Percentiles rank a stretch among this genome's conserved stretches.
These are phyloP conservation scores for Boletus pseudo-olivaceus DNA, from an alignment of 768 basidiomycete species.

Conservation along the genomic window DNA sequence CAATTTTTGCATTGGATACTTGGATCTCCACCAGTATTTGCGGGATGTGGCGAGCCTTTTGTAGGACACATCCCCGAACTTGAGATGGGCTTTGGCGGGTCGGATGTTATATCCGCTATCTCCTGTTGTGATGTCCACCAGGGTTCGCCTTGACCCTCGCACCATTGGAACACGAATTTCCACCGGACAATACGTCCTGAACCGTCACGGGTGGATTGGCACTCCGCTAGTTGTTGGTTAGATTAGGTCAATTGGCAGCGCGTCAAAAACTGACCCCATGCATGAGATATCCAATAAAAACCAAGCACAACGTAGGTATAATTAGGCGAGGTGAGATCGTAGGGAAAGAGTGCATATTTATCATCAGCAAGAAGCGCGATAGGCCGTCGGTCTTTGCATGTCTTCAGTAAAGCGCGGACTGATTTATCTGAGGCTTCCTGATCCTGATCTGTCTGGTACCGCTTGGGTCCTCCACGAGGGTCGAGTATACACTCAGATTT, in stretches of 20 bases:
- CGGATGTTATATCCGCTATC: not conserved
- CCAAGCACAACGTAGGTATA: constrained; percentile 51
- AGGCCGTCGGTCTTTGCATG: constrained; percentile 50
- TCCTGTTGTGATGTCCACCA: constrained; percentile 41
- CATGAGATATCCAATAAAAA: constrained; percentile 68
- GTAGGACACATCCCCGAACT: not conserved
- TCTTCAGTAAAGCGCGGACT: constrained; percentile 63
- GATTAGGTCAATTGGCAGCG: not conserved
- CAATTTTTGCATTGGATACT: constrained; percentile 42
- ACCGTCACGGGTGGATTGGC: constrained; percentile 47
- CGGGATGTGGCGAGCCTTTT: not conserved
- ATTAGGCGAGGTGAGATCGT: constrained; percentile 48
- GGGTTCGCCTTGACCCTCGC: constrained; percentile 59
- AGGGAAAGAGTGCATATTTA: constrained; percentile 71
- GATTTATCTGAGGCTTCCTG: constrained; percentile 69
- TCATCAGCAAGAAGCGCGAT: constrained; percentile 72
- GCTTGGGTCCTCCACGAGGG: constrained; percentile 36
- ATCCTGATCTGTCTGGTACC: constrained; percentile 51
- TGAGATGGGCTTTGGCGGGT: not conserved
- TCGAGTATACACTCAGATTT: constrained; percentile 57
- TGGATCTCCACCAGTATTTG: not conserved
- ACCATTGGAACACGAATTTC: constrained; percentile 87
- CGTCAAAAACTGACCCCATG: constrained; percentile 36
- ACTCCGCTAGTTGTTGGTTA: constrained; percentile 48
- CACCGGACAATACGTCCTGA: constrained; percentile 61